Evolutionary conservation across 106 monocot genomes (phyloP).

Genomic region (Phalaenopsis equestris): DNA sequence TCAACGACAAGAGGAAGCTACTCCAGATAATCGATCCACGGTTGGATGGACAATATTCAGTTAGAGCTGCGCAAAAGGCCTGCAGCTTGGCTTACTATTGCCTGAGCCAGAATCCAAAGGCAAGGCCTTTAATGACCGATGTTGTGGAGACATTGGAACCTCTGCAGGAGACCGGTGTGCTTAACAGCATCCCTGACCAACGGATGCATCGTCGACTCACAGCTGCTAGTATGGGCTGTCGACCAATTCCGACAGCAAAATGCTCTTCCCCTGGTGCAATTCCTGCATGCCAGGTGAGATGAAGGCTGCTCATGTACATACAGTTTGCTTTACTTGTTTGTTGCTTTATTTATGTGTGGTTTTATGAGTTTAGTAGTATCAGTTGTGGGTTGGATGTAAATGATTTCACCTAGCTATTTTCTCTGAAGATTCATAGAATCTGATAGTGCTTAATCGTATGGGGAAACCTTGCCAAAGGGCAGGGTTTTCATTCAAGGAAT

Average conservation of each 20-base stretch:
- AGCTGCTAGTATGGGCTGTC: slow-evolving; percentile 18
- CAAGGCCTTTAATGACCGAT: slow-evolving; percentile 79
- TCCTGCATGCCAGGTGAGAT: slow-evolving; percentile 46
- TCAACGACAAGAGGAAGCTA: slow-evolving; percentile 76
- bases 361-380: not conserved
- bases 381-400: not conserved
- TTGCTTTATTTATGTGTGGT: not conserved
- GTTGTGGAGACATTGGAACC: slow-evolving; percentile 81
- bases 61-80: slow-evolving; percentile 63
- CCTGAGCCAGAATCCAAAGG: slow-evolving; percentile 73
- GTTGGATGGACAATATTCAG: slow-evolving; percentile 65
- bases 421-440: not conserved
- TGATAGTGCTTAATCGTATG: not conserved
- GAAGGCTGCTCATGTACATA: slow-evolving; percentile 11
- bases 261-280: slow-evolving; percentile 32
- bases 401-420: not conserved
- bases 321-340: not conserved
- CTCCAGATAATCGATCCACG: slow-evolving; percentile 72
- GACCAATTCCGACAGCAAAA: slow-evolving; percentile 29
- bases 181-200: slow-evolving; percentile 19
- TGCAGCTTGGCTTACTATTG: slow-evolving; percentile 77
- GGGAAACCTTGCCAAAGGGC: slow-evolving; percentile 6
- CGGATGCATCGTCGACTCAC: slow-evolving; percentile 21
- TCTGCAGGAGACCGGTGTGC: slow-evolving; percentile 19
- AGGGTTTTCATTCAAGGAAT: not conserved